Evolutionary conservation across 2,329 filamentous ascomycete genomes (phyloP).

Genomic region (Dryadomyces quercus-mongolicae): DNA sequence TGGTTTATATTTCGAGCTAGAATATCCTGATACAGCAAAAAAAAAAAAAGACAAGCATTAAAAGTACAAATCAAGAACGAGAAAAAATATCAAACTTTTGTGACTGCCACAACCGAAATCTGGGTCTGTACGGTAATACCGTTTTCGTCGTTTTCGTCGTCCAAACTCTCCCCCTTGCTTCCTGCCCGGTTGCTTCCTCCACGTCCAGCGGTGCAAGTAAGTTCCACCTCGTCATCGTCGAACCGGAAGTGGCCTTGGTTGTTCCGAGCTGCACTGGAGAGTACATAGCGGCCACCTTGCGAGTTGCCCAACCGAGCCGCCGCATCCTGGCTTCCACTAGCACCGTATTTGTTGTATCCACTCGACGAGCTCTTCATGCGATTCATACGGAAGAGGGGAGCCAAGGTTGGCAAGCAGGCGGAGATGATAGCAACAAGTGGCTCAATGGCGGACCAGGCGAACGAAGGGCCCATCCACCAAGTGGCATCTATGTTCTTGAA

Average conservation of each 20-base stretch:
- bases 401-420: slow-evolving; percentile 2
- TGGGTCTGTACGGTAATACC: not conserved
- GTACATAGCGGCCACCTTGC: not conserved
- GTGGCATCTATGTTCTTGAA: not conserved
- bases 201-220: not conserved
- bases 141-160: not conserved
- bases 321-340: too few relatives aligned
- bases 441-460: slow-evolving; percentile 1
- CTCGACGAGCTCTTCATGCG: not conserved
- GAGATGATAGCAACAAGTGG: slow-evolving; percentile 1
- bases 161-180: not conserved
- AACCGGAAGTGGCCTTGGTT: not conserved
- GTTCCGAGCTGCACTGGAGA: not conserved
- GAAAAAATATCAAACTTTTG: not conserved
- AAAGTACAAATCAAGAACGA: too few relatives aligned
- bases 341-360: not conserved
- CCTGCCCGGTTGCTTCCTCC: not conserved
- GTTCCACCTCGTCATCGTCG: not conserved
- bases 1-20: too few relatives aligned
- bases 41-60: too few relatives aligned
- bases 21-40: too few relatives aligned
- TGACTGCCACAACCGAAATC: not conserved
- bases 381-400: not conserved
- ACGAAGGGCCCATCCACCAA: slow-evolving; percentile 2
- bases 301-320: not conserved